Conservation (phyloP, 1,139 yeast genomes). For the Groenewaldozyma auringiensis region DNA sequence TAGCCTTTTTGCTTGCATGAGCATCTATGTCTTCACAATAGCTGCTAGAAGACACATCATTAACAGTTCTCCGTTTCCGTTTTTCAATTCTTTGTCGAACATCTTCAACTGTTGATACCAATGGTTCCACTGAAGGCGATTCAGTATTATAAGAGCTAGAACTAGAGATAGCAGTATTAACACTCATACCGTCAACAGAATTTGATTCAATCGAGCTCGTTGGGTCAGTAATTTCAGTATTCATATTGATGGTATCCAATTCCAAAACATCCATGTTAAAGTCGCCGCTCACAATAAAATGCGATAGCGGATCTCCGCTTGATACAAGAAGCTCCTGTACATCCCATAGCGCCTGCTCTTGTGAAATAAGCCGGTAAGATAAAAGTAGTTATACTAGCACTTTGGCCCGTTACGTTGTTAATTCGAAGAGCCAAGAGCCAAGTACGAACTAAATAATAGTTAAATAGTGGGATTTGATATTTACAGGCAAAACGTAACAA, state of each 20-base stretch:
- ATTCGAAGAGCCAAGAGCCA: no score
- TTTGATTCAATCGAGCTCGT: no score
- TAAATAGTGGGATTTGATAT: no score
- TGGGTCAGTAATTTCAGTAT: no score
- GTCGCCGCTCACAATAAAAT: neutral
- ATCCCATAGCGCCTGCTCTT: neutral
- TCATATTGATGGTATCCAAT: no score
- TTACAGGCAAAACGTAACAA: no score
- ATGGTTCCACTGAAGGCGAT: neutral
- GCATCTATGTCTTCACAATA: neutral
- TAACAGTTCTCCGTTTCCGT: slow-evolving; percentile 9
- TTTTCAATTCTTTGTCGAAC: slow-evolving; percentile 13
- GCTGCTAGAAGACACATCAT: no score
- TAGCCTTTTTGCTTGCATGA: slow-evolving; percentile 8
- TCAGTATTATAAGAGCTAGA: neutral
- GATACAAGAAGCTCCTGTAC: neutral
- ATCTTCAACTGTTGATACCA: slow-evolving; percentile 3
- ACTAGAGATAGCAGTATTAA: no score
- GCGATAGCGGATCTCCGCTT: neutral
- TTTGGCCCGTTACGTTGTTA: no score
- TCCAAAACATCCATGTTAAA: neutral
- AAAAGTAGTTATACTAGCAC: no score
- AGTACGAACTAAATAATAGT: no score
- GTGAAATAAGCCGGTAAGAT: neutral
- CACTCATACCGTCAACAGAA: no score